Conservation (phyloP, 1,284 basidiomycete species). For the Leccinum griseonigrum region DNA sequence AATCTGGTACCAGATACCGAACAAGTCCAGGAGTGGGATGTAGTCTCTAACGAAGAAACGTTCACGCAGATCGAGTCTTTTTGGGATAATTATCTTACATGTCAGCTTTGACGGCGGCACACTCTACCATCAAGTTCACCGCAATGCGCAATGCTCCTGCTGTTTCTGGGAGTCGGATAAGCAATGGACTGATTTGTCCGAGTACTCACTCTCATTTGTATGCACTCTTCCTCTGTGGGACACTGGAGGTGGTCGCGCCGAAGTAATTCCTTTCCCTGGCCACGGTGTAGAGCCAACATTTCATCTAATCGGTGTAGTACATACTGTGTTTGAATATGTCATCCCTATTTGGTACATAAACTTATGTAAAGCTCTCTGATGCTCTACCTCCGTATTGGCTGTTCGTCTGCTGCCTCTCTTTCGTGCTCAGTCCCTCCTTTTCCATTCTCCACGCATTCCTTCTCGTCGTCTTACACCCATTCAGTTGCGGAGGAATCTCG, state of each 20-base stretch:
- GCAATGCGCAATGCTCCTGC: conserved; percentile 91
- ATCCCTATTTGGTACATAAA: no score
- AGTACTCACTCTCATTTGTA: conserved; percentile 73
- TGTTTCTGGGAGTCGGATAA: conserved; percentile 65
- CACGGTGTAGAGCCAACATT: conserved; percentile 74
- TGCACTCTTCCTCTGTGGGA: conserved; percentile 71
- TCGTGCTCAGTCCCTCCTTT: conserved; percentile 1
- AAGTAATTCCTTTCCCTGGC: conserved; percentile 77
- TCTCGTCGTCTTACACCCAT: neutral
- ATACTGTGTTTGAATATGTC: no score
- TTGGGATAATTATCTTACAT: conserved; percentile 42
- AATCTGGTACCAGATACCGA: conserved; percentile 95
- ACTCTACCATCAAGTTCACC: conserved; percentile 95
- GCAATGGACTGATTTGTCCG: neutral
- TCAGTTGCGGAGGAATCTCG: conserved; percentile 11
- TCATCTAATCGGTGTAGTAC: conserved; percentile 47
- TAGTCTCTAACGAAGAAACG: conserved; percentile 59
- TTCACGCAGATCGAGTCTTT: neutral
- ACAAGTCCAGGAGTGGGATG: conserved; percentile 88
- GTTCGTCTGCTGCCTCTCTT: conserved; percentile 1
- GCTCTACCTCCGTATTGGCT: no score
- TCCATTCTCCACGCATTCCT: neutral
- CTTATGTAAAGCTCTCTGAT: no score
- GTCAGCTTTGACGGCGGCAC: conserved; percentile 54
- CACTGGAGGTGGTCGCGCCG: conserved; percentile 56